These are phyloP conservation scores for Thymus mandschuricus DNA, from an alignment of 257 asterid species.

Conservation along the genomic window DNA sequence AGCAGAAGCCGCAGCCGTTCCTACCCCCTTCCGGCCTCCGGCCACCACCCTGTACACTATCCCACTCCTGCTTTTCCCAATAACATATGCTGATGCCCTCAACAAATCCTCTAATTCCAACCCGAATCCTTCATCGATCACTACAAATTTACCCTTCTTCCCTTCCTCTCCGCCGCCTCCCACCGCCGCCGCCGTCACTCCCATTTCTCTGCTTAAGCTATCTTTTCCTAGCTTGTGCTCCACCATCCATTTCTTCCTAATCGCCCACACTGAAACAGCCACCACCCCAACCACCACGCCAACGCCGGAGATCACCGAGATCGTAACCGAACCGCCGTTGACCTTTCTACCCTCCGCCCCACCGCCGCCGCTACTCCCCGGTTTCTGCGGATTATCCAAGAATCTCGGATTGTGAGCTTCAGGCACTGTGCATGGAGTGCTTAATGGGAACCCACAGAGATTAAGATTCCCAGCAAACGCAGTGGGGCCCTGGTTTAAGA, in stretches of 20 bases:
- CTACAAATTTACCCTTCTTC: constrained; percentile 76
- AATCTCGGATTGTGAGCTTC: constrained; percentile 65
- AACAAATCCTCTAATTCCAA: constrained; percentile 91
- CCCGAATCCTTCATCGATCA: constrained; percentile 72
- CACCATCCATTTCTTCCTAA: constrained; percentile 56
- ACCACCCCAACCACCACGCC: constrained; percentile 57
- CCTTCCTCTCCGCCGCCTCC: constrained; percentile 58
- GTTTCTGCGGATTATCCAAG: constrained; percentile 49
- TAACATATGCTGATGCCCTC: constrained; percentile 96
- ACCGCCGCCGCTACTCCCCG: constrained; percentile 43
- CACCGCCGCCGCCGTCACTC: constrained; percentile 33
- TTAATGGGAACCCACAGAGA: constrained; percentile 91
- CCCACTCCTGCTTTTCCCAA: constrained; percentile 93
- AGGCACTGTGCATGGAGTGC: constrained; percentile 55
- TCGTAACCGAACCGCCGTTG: constrained; percentile 46
- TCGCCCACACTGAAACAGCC: constrained; percentile 59
- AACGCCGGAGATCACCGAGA: constrained; percentile 66
- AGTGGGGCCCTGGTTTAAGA: constrained; percentile 95
- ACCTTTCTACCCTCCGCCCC: constrained; percentile 42
- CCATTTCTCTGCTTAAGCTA: constrained; percentile 39
- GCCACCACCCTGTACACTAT: constrained; percentile 92
- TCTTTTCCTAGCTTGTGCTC: constrained; percentile 51
- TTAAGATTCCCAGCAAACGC: constrained; percentile 82
- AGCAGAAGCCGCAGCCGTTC: constrained; percentile 33
- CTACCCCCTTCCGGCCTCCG: constrained; percentile 53